Conservation (phyloP, 2,329 filamentous ascomycete species). For the Trichoderma koningii region DNA sequence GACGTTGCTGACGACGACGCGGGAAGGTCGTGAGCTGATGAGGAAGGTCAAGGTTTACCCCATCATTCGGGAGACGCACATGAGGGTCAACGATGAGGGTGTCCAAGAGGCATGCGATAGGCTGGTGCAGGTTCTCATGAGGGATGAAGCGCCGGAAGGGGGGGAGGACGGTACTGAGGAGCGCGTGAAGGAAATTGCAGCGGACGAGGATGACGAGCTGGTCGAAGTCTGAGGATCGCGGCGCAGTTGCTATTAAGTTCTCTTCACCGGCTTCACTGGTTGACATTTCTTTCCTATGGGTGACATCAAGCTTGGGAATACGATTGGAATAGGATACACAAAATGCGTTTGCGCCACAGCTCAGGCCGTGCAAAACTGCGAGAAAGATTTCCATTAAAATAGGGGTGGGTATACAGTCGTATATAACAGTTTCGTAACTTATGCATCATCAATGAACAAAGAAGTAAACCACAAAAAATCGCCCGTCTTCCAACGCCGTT, state of each 20-base stretch:
- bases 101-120: conserved; percentile 85
- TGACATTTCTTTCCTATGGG: neutral
- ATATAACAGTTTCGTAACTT: conserved; percentile 1
- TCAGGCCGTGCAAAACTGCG: neutral
- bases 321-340: conserved; percentile 7
- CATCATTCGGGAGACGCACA: conserved; percentile 82
- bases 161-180: conserved; percentile 47
- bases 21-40: conserved; percentile 72
- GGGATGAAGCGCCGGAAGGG: conserved; percentile 64
- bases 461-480: neutral
- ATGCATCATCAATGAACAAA: conserved; percentile 8
- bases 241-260: neutral
- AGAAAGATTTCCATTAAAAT: neutral
- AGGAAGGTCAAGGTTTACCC: conserved; percentile 82
- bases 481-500: conserved; percentile 31
- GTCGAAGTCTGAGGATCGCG: conserved; percentile 51
- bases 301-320: neutral
- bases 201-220: conserved; percentile 56
- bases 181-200: conserved; percentile 50
- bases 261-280: neutral
- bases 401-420: conserved; percentile 17
- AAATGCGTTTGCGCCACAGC: neutral
- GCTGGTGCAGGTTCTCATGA: conserved; percentile 84
- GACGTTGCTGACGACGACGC: conserved; percentile 77
- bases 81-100: conserved; percentile 73